Base-by-base conservation (phyloP, 495 filamentous ascomycete species). In the Lasiosphaeriaceae sp. region DNA sequence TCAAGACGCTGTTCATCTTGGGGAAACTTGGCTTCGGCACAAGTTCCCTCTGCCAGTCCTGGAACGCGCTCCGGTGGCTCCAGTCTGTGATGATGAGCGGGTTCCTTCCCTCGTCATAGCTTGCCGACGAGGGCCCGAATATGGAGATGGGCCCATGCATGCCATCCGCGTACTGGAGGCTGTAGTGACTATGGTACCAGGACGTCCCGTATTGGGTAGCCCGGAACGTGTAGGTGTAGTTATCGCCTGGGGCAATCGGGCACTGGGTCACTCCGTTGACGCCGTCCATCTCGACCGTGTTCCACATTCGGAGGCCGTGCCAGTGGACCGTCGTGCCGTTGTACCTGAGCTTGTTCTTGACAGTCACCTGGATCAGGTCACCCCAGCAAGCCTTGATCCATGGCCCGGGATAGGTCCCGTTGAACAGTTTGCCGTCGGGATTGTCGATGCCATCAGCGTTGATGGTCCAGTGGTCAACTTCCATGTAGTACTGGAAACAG, bases 101-200 rank as follows among this genome's bases (percentile, higher is more conserved):
- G 49, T 77, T 76, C n/a, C 65, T 60, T 52, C 79, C 74, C 24
- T 65, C 63, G 46, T 79, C 69, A 45, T 68, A 73, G 46, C 69
- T 63, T 2, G 71, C 60, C 14, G 70, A 66, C 2, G 66, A 65
- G 12, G 71, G 71, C 0, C 73, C 73, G 22, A 71, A 63, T 47
- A 76, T 68, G n/a, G 74, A 54, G 14, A 80, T 70, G n/a, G 70
- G 66, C n/a, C 74, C 75, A 24, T 65, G 55, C 0, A 76, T 47
- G 0, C 76, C 77, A 51, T 78, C 74, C 17, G 57, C 65, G 41
- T 72, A 73, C 56, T 85, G 80, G 0, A 73, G 47, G 1, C 64
- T 68, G 48, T 76, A 81, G 56, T 86, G 83, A 29, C 71, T 77
- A 56, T 85, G 82, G 51, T 83, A 86, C 80, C 78, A 86, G 1